A percentile compares a stretch with the other conserved stretches of the same genome.
Conservation (phyloP, 768 basidiomycete genomes). For the Naganishia vaughanmartiniae region DNA sequence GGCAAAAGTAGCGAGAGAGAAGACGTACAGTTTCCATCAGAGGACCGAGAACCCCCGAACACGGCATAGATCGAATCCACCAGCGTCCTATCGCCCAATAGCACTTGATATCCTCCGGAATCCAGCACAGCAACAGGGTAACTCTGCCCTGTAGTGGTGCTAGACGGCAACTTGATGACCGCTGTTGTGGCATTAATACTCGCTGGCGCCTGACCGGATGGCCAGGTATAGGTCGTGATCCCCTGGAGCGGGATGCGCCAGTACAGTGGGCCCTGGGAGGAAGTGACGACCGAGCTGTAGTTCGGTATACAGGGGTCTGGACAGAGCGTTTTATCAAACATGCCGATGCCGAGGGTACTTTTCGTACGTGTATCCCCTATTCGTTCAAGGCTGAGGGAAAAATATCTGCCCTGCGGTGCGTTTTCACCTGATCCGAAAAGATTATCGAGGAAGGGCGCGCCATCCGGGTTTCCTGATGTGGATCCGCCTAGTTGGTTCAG, state of each 20-base stretch:
- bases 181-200: background rate
- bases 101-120: constrained; percentile 48
- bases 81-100: constrained; percentile 41
- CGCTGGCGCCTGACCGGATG: constrained; percentile 12
- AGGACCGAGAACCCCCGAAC: constrained; percentile 38
- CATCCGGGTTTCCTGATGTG: constrained; percentile 46
- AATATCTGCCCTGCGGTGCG: constrained; percentile 45
- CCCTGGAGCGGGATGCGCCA: constrained; percentile 46
- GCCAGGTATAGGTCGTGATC: constrained; percentile 31
- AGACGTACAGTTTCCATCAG: constrained; percentile 48
- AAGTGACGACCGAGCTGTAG: constrained; percentile 45
- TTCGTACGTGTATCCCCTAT: constrained; percentile 47
- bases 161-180: constrained; percentile 29
- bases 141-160: constrained; percentile 28
- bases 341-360: constrained; percentile 45
- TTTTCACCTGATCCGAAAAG: constrained; percentile 44
- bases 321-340: constrained; percentile 35
- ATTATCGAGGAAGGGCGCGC: constrained; percentile 51
- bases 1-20: too few relatives aligned
- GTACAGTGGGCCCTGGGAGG: constrained; percentile 34
- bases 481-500: constrained; percentile 42
- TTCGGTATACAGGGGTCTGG: constrained; percentile 41
- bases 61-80: constrained; percentile 45
- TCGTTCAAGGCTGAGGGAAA: constrained; percentile 45
- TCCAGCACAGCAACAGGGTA: constrained; percentile 48